phyloP scores from a whole-genome alignment of 306 rosid genomes.

The Vicia sativa region DNA sequence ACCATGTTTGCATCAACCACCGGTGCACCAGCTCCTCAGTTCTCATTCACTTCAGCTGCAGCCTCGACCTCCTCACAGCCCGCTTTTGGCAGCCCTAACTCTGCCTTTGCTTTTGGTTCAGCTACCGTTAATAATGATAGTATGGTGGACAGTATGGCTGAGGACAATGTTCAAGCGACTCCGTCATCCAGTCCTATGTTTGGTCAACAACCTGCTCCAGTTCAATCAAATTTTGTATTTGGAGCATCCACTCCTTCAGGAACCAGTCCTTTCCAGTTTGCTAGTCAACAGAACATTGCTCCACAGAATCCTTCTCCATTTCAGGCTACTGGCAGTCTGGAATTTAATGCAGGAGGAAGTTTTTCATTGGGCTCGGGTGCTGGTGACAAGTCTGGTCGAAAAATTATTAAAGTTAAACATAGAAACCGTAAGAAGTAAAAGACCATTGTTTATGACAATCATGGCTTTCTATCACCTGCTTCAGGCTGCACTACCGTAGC shows the following conservation, averaged over 20 bases:
- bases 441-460: slow-evolving; percentile 25
- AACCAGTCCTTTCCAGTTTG: slow-evolving; percentile 62
- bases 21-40: slow-evolving; percentile 54
- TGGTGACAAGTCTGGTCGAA: slow-evolving; percentile 73
- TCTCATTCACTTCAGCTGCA: slow-evolving; percentile 61
- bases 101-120: slow-evolving; percentile 51
- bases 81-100: slow-evolving; percentile 55
- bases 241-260: slow-evolving; percentile 55
- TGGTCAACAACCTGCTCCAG: slow-evolving; percentile 52
- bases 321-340: slow-evolving; percentile 77
- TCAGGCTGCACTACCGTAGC: slow-evolving; percentile 7
- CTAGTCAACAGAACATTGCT: slow-evolving; percentile 54
- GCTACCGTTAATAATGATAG: slow-evolving; percentile 59
- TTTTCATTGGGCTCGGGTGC: slow-evolving; percentile 85
- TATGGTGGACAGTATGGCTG: slow-evolving; percentile 96
- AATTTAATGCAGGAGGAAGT: slow-evolving; percentile 60
- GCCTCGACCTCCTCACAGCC: slow-evolving; percentile 56
- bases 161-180: slow-evolving; percentile 65
- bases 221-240: slow-evolving; percentile 62
- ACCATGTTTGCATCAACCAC: slow-evolving; percentile 53
- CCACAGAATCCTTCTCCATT: slow-evolving; percentile 67
- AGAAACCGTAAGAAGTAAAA: slow-evolving; percentile 67
- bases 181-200: slow-evolving; percentile 49
- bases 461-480: slow-evolving; percentile 30
- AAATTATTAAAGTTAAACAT: slow-evolving; percentile 48